Conservation (phyloP, 1,139 yeast species). For the Arxiozyma heterogenica region DNA sequence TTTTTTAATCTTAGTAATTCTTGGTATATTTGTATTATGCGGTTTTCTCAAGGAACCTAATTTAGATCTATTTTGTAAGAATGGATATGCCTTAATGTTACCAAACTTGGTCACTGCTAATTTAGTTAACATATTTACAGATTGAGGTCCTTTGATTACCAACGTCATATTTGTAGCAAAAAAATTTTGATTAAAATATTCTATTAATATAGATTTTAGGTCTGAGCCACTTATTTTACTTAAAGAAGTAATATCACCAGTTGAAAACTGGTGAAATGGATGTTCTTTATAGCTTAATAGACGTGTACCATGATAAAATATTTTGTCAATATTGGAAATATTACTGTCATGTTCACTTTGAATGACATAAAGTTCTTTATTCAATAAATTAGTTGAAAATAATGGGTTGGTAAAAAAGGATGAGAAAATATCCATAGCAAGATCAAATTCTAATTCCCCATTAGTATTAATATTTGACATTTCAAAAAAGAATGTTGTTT, state of each 20-base stretch:
- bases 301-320: slow-evolving; percentile 50
- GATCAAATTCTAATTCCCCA: slow-evolving; percentile 35
- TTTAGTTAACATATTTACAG: slow-evolving; percentile 47
- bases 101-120: slow-evolving; percentile 39
- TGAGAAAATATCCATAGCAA: slow-evolving; percentile 42
- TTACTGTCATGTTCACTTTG: slow-evolving; percentile 58
- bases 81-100: slow-evolving; percentile 16
- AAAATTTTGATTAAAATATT: slow-evolving; percentile 40
- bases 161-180: slow-evolving; percentile 50
- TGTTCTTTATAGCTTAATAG: slow-evolving; percentile 40
- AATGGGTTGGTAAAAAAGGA: slow-evolving; percentile 43
- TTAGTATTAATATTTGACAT: slow-evolving; percentile 35
- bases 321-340: slow-evolving; percentile 35
- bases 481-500: slow-evolving; percentile 53
- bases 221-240: slow-evolving; percentile 44
- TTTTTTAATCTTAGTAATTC: no score
- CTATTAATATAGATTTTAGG: slow-evolving; percentile 45
- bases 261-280: slow-evolving; percentile 63
- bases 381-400: slow-evolving; percentile 35
- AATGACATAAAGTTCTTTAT: slow-evolving; percentile 48
- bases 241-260: slow-evolving; percentile 58
- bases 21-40: background rate
- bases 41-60: no score
- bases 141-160: slow-evolving; percentile 56
- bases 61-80: background rate